These are phyloP conservation scores for Novymonas esmeraldas DNA, from an alignment of 208 protist genomes.

Conservation along the genomic window DNA sequence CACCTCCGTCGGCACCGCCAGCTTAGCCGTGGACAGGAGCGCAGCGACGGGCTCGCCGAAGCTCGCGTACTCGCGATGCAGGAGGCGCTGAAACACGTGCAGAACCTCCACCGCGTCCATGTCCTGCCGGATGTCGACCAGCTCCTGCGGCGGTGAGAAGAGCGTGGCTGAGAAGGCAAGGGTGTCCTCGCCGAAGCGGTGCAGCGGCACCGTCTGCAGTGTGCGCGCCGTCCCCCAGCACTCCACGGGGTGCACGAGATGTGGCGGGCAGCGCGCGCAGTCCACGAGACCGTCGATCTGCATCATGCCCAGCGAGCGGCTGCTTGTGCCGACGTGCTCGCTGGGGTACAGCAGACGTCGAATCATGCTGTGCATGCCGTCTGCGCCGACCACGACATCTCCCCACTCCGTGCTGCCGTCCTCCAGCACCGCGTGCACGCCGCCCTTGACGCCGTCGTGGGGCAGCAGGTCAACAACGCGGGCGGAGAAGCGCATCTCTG, in stretches of 20 bases:
- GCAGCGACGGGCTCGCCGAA: constrained; percentile 49
- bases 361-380: constrained; percentile 86
- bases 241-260: constrained; percentile 56
- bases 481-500: constrained; percentile 68
- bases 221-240: constrained; percentile 59
- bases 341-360: constrained; percentile 78
- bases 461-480: constrained; percentile 82
- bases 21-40: constrained; percentile 45
- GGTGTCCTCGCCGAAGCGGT: constrained; percentile 45
- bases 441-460: constrained; percentile 84
- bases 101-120: constrained; percentile 57
- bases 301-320: constrained; percentile 69
- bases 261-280: constrained; percentile 37
- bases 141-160: constrained; percentile 46
- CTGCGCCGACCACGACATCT: constrained; percentile 88
- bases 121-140: constrained; percentile 47
- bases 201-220: constrained; percentile 49
- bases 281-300: constrained; percentile 82
- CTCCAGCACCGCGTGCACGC: constrained; percentile 77
- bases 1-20: constrained; percentile 73
- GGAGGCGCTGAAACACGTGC: constrained; percentile 43
- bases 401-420: constrained; percentile 85
- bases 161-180: constrained; percentile 81
- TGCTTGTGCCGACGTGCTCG: constrained; percentile 73
- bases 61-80: constrained; percentile 53